phyloP scores from a whole-genome alignment of 208 protist genomes.

The Acanthamoeba culbertsoni region DNA sequence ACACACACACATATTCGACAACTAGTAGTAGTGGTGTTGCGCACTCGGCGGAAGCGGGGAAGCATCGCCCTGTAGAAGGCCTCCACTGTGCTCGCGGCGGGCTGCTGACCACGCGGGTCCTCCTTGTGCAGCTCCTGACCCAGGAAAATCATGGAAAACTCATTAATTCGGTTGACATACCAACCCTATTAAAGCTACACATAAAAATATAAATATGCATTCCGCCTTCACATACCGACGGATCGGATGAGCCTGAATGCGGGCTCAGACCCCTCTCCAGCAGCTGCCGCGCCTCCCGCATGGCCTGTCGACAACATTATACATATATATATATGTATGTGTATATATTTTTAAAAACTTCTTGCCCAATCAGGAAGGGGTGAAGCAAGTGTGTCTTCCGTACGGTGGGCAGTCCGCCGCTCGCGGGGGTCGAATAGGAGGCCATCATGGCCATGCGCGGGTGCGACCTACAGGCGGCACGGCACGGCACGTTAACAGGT shows the following conservation, averaged over 20 bases:
- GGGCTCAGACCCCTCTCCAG: not conserved
- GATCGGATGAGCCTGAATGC: not conserved
- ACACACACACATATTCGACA: not conserved
- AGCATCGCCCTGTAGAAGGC: conserved; percentile 16
- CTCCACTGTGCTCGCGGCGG: not conserved
- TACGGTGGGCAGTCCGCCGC: not conserved
- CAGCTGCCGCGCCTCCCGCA: not conserved
- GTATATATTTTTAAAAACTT: too few species aligned
- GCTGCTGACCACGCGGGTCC: not conserved
- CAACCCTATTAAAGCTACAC: not conserved
- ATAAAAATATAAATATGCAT: not conserved
- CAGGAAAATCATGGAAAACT: not conserved
- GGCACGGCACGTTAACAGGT: not conserved
- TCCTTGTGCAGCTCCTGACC: not conserved
- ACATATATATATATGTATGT: too few species aligned
- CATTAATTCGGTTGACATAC: too few species aligned
- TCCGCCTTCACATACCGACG: not conserved
- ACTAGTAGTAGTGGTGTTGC: not conserved
- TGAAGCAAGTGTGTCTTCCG: not conserved
- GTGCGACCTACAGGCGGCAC: not conserved
- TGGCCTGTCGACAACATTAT: too few species aligned
- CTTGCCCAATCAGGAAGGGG: not conserved
- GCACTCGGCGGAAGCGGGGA: not conserved
- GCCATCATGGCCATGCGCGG: not conserved
- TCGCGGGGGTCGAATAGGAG: not conserved